Base-by-base conservation (phyloP, 805 yeast genomes). In the Diddensiella transvaalensis region DNA sequence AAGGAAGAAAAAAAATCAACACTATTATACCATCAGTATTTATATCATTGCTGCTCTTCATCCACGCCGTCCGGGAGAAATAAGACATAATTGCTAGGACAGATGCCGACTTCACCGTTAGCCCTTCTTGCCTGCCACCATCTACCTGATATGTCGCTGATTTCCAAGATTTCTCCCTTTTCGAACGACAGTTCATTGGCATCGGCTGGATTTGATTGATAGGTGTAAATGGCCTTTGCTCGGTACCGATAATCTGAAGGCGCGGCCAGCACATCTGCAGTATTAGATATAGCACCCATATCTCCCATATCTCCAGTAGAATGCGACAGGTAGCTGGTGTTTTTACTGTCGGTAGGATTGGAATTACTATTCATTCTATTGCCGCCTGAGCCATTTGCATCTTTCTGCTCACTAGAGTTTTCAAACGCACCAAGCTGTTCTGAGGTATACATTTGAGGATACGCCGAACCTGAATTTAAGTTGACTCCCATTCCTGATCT, bases 41-140 rank as follows among this genome's bases (percentile, higher is more conserved):
- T 11, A 29, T 11, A 19, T 23, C 18, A 21, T 24, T 18, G 42
- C 46, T n/a, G n/a, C n/a, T n/a, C n/a, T n/a, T n/a, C 32, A 8
- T 26, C 32, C 13, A 8, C 32, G 8, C 32, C 32, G 8, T 26
- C 32, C 32, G 11, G 32, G 8, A 26, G 32, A 23, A 89, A 72
- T 66, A 87, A 87, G 42, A 91, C 90, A 63, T 91, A 91, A 67
- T 91, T 93, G 60, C 95, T 84, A 44, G 99, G 98, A 67, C 96
- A 89, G 60, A 91, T 91, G 57, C 98, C 99, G 39, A 88, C 85
- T 65, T 89, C 93, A 29, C 99, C 99, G 57, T 80, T 85, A 5
- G 84, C 75, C 61, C 90, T 79, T 65, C 85, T 80, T 36, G 96
- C 97, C 69, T 89, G 96, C 98, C 98, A 91, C 99, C 99, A 91